Evolutionary conservation across 257 asterid genomes (phyloP).

Genomic region (Ilex aquifolium): DNA sequence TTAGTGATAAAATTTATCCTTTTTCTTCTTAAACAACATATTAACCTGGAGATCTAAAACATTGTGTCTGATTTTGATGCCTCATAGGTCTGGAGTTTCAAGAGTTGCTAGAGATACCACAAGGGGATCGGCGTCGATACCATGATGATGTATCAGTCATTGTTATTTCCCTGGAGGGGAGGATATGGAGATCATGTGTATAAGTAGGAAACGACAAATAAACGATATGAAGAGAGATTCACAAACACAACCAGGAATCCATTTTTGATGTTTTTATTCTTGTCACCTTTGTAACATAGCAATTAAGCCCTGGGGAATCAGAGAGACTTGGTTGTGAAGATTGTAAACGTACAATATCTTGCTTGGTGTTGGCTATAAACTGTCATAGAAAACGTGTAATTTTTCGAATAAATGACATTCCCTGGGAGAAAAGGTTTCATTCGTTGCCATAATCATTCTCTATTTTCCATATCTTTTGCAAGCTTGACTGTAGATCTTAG

Average conservation of each 20-base stretch:
- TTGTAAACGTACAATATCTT: slow-evolving; percentile 32
- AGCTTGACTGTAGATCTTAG: no score
- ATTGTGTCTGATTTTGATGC: background rate
- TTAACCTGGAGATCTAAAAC: background rate
- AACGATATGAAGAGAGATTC: slow-evolving; percentile 15
- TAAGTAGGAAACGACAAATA: slow-evolving; percentile 25
- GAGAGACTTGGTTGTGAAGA: slow-evolving; percentile 30
- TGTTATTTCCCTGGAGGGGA: slow-evolving; percentile 92
- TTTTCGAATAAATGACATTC: slow-evolving; percentile 35
- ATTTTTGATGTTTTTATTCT: slow-evolving; percentile 44
- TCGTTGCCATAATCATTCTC: background rate
- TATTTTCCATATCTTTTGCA: no score
- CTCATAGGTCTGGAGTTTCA: slow-evolving; percentile 87
- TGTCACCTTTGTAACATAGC: slow-evolving; percentile 22
- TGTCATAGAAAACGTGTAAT: slow-evolving; percentile 31
- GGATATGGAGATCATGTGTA: slow-evolving; percentile 95
- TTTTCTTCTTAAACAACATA: background rate
- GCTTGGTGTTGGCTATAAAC: slow-evolving; percentile 13
- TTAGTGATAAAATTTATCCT: background rate
- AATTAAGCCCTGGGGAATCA: slow-evolving; percentile 36
- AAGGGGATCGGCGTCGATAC: slow-evolving; percentile 92
- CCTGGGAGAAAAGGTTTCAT: slow-evolving; percentile 17
- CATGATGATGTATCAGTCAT: slow-evolving; percentile 96
- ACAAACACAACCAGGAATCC: slow-evolving; percentile 12
- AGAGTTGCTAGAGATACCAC: slow-evolving; percentile 88